Evolutionary conservation across 805 yeast species (phyloP).

Genomic region (Ogataea haglerorum): DNA sequence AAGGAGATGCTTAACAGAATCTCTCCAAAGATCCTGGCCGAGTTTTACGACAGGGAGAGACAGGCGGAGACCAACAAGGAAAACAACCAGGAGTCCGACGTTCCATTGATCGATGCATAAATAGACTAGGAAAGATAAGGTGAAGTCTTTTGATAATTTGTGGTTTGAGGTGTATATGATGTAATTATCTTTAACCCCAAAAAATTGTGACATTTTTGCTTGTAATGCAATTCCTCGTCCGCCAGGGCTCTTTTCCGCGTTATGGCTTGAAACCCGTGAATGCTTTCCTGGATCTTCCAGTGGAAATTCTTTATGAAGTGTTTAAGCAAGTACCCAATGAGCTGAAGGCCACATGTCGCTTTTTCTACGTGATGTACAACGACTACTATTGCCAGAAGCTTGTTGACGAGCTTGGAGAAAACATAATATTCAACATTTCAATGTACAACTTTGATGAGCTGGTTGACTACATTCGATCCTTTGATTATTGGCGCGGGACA

Average conservation of each 20-base stretch:
- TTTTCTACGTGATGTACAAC: conserved; percentile 48
- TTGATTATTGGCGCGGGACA: conserved; percentile 34
- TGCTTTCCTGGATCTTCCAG: conserved; percentile 28
- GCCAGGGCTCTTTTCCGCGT: conserved; percentile 14
- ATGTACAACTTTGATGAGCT: conserved; percentile 25
- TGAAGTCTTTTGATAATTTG: neutral
- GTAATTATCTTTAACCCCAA: conserved; percentile 3
- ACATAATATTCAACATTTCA: conserved; percentile 22
- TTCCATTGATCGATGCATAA: conserved; percentile 26
- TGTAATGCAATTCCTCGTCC: conserved; percentile 13
- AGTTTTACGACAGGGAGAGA: conserved; percentile 90
- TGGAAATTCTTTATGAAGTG: conserved; percentile 28
- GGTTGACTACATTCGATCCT: conserved; percentile 31
- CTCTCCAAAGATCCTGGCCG: conserved; percentile 93
- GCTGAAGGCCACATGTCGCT: conserved; percentile 28
- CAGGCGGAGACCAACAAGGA: conserved; percentile 42
- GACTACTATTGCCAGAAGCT: conserved; percentile 41
- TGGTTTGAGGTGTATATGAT: conserved; percentile 9
- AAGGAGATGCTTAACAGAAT: conserved; percentile 98
- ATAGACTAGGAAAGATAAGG: conserved; percentile 1
- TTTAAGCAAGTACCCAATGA: conserved; percentile 29
- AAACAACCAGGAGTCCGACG: conserved; percentile 18
- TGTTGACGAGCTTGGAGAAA: conserved; percentile 29
- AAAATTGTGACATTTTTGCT: neutral
- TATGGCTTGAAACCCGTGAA: conserved; percentile 10